phyloP scores from a whole-genome alignment of 2,329 filamentous ascomycete genomes.

The Beauveria bassiana region DNA sequence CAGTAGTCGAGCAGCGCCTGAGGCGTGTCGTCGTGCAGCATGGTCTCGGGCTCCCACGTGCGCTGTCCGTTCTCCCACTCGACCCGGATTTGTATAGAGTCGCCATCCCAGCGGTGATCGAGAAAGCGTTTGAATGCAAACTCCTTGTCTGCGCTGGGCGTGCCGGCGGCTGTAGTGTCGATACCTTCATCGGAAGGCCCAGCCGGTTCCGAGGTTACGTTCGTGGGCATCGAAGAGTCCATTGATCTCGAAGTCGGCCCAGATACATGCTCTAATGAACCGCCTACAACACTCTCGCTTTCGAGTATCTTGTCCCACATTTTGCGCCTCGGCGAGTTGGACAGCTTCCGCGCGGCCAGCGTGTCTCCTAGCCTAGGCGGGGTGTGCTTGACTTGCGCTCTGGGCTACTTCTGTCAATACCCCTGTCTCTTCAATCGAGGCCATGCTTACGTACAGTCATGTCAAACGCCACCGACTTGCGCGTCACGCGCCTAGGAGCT shows the following conservation, averaged over 20 bases:
- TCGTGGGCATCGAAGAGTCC: neutral
- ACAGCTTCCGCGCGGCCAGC: neutral
- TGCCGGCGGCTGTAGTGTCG: neutral
- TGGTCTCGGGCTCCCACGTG: constrained; percentile 28
- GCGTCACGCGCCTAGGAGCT: neutral
- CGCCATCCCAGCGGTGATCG: constrained; percentile 22
- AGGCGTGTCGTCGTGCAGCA: constrained; percentile 26
- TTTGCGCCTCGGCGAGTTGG: neutral
- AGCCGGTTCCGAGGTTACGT: neutral
- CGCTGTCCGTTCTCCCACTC: constrained; percentile 23
- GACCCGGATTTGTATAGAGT: constrained; percentile 32
- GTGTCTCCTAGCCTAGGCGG: neutral
- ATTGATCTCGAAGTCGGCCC: too few species aligned
- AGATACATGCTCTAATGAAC: neutral
- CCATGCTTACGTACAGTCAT: constrained; percentile 8
- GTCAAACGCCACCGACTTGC: constrained; percentile 9
- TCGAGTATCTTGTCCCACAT: neutral
- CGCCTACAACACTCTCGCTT: too few species aligned
- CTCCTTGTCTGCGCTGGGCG: neutral
- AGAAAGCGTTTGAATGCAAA: neutral
- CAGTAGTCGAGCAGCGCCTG: constrained; percentile 26
- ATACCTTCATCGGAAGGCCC: neutral
- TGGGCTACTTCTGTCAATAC: neutral
- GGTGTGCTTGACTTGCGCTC: neutral
- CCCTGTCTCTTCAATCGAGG: neutral